Evolutionary conservation across 768 basidiomycete genomes (phyloP).

Genomic region (Termitomyces sp.): DNA sequence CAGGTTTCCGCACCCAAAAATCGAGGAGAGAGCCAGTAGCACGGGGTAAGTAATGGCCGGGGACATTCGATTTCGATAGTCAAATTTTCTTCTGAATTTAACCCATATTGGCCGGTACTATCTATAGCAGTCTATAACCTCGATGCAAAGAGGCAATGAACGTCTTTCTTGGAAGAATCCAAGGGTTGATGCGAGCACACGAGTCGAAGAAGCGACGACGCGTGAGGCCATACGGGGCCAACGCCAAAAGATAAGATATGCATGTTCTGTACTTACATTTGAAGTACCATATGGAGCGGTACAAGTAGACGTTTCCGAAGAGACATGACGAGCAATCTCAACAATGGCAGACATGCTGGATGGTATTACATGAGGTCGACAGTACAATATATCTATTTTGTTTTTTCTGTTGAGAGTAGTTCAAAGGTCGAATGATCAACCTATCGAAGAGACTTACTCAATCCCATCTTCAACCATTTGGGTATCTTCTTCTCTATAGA

Average conservation of each 20-base stretch:
- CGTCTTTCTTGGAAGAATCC: not conserved
- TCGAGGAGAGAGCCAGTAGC: not conserved
- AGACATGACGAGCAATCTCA: not conserved
- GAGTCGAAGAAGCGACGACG: not conserved
- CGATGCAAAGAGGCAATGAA: not conserved
- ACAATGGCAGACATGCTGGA: not conserved
- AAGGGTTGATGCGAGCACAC: not conserved
- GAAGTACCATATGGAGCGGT: not conserved
- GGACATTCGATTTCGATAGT: not conserved
- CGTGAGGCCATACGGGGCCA: not conserved
- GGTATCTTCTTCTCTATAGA: conserved; percentile 55
- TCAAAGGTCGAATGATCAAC: not conserved
- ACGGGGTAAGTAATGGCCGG: not conserved
- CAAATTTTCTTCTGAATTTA: not conserved
- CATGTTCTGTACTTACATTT: not conserved
- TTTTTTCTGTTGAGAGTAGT: conserved; percentile 8
- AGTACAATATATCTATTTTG: not conserved
- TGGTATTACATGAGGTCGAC: not conserved
- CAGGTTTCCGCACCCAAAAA: too few relatives aligned
- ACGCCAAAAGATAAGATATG: not conserved
- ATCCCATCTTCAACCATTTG: conserved; percentile 72
- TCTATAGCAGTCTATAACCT: not conserved
- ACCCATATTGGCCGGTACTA: not conserved
- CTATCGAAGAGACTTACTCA: conserved; percentile 37
- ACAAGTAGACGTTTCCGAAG: not conserved